Evolutionary conservation across 2,329 filamentous ascomycete species (phyloP).

Genomic region (Fusarium cicatricum): DNA sequence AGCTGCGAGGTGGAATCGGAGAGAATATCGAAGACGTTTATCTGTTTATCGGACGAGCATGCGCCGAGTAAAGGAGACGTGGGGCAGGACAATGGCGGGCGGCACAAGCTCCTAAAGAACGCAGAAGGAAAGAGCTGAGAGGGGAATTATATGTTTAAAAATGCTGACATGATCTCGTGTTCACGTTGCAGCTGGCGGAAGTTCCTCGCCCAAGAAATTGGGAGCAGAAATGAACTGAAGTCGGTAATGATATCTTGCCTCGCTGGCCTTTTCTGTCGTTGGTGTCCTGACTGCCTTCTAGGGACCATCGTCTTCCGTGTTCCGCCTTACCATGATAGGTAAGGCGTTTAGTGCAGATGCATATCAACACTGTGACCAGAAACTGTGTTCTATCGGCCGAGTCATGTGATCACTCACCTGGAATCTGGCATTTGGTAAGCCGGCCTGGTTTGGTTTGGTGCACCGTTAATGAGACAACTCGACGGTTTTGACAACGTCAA

Average conservation of each 20-base stretch:
- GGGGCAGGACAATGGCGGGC: slow-evolving; percentile 33
- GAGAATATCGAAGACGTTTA: slow-evolving; percentile 31
- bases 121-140: slow-evolving; percentile 28
- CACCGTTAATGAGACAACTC: too few relatives aligned
- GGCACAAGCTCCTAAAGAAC: slow-evolving; percentile 22
- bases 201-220: slow-evolving; percentile 12
- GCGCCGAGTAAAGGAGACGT: slow-evolving; percentile 41
- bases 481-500: too few relatives aligned
- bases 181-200: slow-evolving; percentile 24
- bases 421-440: background rate
- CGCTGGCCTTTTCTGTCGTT: slow-evolving; percentile 43
- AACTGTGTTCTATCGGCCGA: slow-evolving; percentile 35
- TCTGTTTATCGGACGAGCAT: slow-evolving; percentile 41
- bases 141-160: slow-evolving; percentile 35
- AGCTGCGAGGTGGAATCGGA: slow-evolving; percentile 21
- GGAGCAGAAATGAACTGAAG: slow-evolving; percentile 25
- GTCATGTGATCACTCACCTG: slow-evolving; percentile 36
- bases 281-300: slow-evolving; percentile 33
- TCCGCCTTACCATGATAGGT: slow-evolving; percentile 41
- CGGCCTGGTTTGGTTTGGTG: too few relatives aligned
- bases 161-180: slow-evolving; percentile 33
- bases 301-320: slow-evolving; percentile 37
- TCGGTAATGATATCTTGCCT: slow-evolving; percentile 37
- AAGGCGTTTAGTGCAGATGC: slow-evolving; percentile 19
- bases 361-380: slow-evolving; percentile 14